These are phyloP conservation scores for Daldinia vernicosa DNA, from an alignment of 495 filamentous ascomycete species.

Conservation along the genomic window DNA sequence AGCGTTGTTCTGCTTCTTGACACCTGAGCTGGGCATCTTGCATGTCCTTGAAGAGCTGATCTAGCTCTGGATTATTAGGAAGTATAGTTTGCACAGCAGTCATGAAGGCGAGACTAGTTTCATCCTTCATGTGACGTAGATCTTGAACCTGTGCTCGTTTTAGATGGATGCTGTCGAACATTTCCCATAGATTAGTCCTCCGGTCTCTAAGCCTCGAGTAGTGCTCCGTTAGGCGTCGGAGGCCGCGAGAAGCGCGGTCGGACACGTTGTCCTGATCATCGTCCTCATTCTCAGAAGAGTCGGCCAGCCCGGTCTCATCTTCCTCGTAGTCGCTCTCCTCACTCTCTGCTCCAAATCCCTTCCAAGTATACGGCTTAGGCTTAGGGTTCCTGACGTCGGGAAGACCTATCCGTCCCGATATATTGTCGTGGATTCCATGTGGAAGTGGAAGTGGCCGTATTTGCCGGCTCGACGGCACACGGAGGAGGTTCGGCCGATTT, in stretches of 20 bases:
- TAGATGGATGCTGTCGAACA: constrained; percentile 31
- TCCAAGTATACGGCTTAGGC: constrained; percentile 14
- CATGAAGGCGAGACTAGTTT: constrained; percentile 44
- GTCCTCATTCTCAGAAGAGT: constrained; percentile 12
- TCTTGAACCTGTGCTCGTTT: constrained; percentile 36
- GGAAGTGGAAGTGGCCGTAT: constrained; percentile 7
- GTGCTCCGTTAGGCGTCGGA: constrained; percentile 30
- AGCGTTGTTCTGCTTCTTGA: constrained; percentile 41
- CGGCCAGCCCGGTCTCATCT: constrained; percentile 11
- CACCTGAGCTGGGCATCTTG: constrained; percentile 32
- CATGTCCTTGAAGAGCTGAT: constrained; percentile 41
- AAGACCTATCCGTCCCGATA: constrained; percentile 1
- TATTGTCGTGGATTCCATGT: constrained; percentile 20
- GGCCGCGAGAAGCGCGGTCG: constrained; percentile 15
- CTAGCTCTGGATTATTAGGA: constrained; percentile 25
- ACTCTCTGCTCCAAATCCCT: constrained; percentile 14
- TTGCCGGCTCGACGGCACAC: constrained; percentile 13
- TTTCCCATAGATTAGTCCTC: constrained; percentile 31
- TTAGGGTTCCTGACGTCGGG: background rate
- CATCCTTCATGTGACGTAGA: constrained; percentile 39
- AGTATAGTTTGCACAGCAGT: constrained; percentile 38
- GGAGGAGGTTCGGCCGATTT: constrained; percentile 10
- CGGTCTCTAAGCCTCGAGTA: constrained; percentile 34
- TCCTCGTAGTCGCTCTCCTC: constrained; percentile 28
- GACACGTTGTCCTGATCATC: constrained; percentile 20